Percentiles rank a stretch among this genome's conserved stretches.
phyloP scores from a whole-genome alignment of 176 grass and related monocot species.

The Microstegium vimineum region DNA sequence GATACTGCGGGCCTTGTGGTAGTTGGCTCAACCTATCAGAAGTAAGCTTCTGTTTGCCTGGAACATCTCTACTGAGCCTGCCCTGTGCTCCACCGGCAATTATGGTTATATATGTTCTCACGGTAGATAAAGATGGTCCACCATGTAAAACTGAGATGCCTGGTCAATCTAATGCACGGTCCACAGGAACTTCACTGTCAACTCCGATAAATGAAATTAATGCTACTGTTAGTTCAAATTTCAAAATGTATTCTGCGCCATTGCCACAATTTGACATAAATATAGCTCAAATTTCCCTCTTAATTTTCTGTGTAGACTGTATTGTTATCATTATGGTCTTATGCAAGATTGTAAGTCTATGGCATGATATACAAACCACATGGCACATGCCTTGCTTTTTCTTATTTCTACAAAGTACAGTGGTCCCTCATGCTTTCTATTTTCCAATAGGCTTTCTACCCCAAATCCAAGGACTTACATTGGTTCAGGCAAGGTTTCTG shows the following conservation, averaged over 20 bases:
- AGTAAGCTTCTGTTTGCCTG: conserved; percentile 38
- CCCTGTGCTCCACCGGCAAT: not conserved
- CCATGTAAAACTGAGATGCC: not conserved
- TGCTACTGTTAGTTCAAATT: not conserved
- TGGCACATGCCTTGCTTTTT: not conserved
- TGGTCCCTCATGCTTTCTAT: not conserved
- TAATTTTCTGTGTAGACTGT: not conserved
- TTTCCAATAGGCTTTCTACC: conserved; percentile 62
- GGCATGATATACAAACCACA: not conserved
- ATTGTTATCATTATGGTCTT: not conserved
- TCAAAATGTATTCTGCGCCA: not conserved
- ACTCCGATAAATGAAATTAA: not conserved
- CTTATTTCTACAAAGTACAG: not conserved
- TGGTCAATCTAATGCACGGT: not conserved
- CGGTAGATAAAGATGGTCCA: not conserved
- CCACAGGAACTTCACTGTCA: not conserved
- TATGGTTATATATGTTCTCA: not conserved
- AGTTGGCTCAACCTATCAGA: conserved; percentile 80
- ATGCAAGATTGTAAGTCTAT: no score
- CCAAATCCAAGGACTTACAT: conserved; percentile 45
- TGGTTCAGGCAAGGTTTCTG: no score
- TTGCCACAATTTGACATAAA: not conserved
- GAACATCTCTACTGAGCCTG: not conserved
- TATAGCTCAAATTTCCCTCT: not conserved
- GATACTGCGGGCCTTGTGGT: conserved; percentile 80